Conservation (phyloP, 1,284 basidiomycete genomes). For the Ustilago esculenta region DNA sequence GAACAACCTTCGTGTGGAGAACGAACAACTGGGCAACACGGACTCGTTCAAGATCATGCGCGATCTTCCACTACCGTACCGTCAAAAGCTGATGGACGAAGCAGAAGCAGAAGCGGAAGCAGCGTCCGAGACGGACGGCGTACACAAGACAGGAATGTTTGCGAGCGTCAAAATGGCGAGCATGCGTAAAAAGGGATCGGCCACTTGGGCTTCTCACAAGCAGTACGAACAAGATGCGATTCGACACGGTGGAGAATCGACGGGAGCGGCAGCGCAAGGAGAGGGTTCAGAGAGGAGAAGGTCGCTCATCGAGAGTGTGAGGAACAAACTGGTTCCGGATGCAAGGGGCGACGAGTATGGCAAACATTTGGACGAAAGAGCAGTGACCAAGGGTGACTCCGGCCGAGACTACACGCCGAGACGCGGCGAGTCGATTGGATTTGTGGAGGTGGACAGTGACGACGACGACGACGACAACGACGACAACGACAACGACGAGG, state of each 20-base stretch:
- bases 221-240: background rate
- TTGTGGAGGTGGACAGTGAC: slow-evolving; percentile 28
- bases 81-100: slow-evolving; percentile 20
- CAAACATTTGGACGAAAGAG: slow-evolving; percentile 26
- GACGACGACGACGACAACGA: slow-evolving; percentile 15
- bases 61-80: slow-evolving; percentile 55
- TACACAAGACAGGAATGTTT: slow-evolving; percentile 27
- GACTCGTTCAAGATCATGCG: slow-evolving; percentile 60
- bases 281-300: background rate
- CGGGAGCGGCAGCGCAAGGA: background rate
- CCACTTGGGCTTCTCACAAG: background rate
- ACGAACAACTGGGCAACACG: slow-evolving; percentile 75
- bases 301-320: slow-evolving; percentile 21
- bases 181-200: slow-evolving; percentile 11
- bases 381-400: slow-evolving; percentile 29
- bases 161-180: slow-evolving; percentile 18
- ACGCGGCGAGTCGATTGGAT: slow-evolving; percentile 1
- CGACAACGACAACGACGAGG: slow-evolving; percentile 1
- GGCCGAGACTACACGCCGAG: slow-evolving; percentile 38
- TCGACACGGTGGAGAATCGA: background rate
- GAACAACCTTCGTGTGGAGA: slow-evolving; percentile 87
- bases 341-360: slow-evolving; percentile 6
- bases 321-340: slow-evolving; percentile 35
- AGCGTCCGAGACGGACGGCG: too few species aligned
- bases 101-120: background rate